Conservation (phyloP, 2,329 filamentous ascomycete species). For the Scleromitrula shiraiana region DNA sequence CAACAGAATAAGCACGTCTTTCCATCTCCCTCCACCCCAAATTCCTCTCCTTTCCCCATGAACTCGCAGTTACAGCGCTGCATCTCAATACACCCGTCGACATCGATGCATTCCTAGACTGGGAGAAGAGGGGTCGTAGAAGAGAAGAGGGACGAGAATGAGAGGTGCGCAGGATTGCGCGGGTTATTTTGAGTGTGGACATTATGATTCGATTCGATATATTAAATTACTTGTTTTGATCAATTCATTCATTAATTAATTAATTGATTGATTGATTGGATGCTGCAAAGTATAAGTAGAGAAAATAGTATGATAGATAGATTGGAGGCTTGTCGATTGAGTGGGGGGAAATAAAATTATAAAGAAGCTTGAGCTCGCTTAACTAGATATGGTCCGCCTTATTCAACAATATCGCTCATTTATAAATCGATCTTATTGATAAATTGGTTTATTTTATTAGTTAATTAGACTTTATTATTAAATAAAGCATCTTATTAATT, state of each 20-base stretch:
- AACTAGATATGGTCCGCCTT: background rate
- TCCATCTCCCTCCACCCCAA: no score
- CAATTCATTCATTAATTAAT: background rate
- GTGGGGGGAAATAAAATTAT: background rate
- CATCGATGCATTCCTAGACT: constrained; percentile 36
- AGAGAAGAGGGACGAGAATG: background rate
- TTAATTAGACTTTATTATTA: no score
- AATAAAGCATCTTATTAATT: no score
- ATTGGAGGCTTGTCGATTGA: background rate
- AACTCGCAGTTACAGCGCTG: no score
- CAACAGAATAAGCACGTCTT: constrained; percentile 89
- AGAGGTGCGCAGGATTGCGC: background rate
- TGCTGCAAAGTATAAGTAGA: background rate
- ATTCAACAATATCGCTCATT: background rate
- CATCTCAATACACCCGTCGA: constrained; percentile 44
- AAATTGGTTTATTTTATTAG: no score
- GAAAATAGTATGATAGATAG: background rate
- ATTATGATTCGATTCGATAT: background rate
- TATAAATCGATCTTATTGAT: background rate
- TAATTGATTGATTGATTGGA: background rate
- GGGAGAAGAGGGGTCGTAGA: background rate
- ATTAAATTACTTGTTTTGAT: background rate
- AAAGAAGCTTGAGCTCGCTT: background rate
- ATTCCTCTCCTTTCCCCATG: no score
- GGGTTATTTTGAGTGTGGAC: background rate